A percentile compares a stretch with the other conserved stretches of the same genome.
Conservation (phyloP, 768 basidiomycete genomes). For the Tremella mesenterica region DNA sequence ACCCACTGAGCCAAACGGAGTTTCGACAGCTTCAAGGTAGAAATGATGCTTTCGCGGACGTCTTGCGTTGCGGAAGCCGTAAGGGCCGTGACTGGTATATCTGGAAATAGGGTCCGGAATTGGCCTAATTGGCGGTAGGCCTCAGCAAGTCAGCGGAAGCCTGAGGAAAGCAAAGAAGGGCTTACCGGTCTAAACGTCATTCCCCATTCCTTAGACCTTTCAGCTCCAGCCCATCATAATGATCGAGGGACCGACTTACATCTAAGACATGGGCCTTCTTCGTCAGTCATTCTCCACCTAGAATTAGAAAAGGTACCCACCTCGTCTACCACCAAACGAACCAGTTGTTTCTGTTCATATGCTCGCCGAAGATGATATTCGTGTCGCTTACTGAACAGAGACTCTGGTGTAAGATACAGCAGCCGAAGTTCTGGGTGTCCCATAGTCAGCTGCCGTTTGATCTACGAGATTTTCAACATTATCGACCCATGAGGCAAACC, state of each 20-base stretch:
- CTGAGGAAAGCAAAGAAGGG: neutral
- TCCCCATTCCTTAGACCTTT: slow-evolving; percentile 38
- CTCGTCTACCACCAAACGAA: slow-evolving; percentile 44
- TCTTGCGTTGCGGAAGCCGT: slow-evolving; percentile 44
- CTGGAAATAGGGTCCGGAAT: slow-evolving; percentile 36
- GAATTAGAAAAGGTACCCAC: slow-evolving; percentile 10
- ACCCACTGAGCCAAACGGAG: slow-evolving; percentile 42
- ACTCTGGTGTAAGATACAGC: slow-evolving; percentile 43
- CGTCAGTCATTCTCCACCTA: neutral
- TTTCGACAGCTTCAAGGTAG: slow-evolving; percentile 26
- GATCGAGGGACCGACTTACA: slow-evolving; percentile 14
- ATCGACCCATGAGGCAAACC: neutral
- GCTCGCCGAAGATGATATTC: slow-evolving; percentile 19
- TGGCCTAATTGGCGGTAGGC: slow-evolving; percentile 40
- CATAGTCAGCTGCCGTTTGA: slow-evolving; percentile 30
- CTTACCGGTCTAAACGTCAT: slow-evolving; percentile 34
- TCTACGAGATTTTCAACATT: slow-evolving; percentile 13
- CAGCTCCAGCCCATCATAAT: neutral
- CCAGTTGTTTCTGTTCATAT: slow-evolving; percentile 38
- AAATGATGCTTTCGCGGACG: slow-evolving; percentile 40
- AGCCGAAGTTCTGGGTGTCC: slow-evolving; percentile 38
- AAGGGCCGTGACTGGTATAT: slow-evolving; percentile 28
- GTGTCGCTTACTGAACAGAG: slow-evolving; percentile 24
- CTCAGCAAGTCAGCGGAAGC: slow-evolving; percentile 5
- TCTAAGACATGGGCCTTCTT: slow-evolving; percentile 44